A percentile compares a stretch with the other conserved stretches of the same genome.
Conservation (phyloP, 1,284 basidiomycete genomes). For the Thecaphora thlaspeos region DNA sequence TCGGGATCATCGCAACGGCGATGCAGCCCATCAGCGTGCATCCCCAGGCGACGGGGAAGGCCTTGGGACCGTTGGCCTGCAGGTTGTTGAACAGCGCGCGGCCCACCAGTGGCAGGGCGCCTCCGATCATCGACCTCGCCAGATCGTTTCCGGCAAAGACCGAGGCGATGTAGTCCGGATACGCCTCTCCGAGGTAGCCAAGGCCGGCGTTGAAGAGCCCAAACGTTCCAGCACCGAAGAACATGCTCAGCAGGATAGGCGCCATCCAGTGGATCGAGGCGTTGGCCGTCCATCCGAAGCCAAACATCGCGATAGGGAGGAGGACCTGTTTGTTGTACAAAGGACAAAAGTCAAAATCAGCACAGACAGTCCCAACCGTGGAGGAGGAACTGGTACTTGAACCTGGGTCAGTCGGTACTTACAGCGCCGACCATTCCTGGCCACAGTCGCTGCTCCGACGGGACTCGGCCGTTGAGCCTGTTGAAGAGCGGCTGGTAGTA, state of each 20-base stretch:
- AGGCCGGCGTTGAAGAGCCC: slow-evolving; percentile 40
- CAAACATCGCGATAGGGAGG: slow-evolving; percentile 44
- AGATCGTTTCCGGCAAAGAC: slow-evolving; percentile 45
- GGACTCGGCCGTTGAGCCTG: slow-evolving; percentile 21
- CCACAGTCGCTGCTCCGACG: slow-evolving; percentile 41
- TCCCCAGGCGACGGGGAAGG: slow-evolving; percentile 44
- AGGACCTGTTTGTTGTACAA: too few relatives aligned
- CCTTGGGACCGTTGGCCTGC: slow-evolving; percentile 28
- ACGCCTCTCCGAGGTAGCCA: slow-evolving; percentile 28
- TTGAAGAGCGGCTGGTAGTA: slow-evolving; percentile 25
- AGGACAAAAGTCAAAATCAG: slow-evolving; percentile 63
- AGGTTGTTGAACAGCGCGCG: slow-evolving; percentile 44
- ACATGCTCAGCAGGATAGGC: slow-evolving; percentile 24
- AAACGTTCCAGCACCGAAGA: slow-evolving; percentile 40
- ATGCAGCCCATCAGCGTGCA: slow-evolving; percentile 40
- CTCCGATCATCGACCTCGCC: slow-evolving; percentile 38
- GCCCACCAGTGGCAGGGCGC: slow-evolving; percentile 36
- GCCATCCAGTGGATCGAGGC: slow-evolving; percentile 45
- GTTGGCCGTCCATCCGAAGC: slow-evolving; percentile 45
- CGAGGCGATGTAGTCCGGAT: slow-evolving; percentile 39
- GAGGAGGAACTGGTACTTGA: too few relatives aligned
- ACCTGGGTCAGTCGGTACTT: too few relatives aligned
- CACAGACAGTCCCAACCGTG: slow-evolving; percentile 39
- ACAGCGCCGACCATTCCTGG: slow-evolving; percentile 32
- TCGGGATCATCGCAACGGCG: slow-evolving; percentile 30